Percentiles rank a stretch among this genome's conserved stretches.
Evolutionary conservation across 495 filamentous ascomycete species (phyloP).

Genomic region (Daldinia childiae): DNA sequence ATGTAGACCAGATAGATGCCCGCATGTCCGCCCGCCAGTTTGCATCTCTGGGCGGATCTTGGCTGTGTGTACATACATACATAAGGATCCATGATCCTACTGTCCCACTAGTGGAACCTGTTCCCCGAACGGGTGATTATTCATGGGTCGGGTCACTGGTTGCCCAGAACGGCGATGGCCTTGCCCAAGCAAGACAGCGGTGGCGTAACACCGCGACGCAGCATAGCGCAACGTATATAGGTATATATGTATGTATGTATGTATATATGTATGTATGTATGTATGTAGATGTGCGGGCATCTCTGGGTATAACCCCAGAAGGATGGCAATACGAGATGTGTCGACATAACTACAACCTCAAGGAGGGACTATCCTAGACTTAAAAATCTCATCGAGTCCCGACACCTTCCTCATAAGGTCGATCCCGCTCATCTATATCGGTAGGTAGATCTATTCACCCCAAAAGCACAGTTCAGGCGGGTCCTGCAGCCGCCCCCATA

Average conservation of each 20-base stretch:
- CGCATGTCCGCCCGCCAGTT: background rate
- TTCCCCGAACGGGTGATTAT: background rate
- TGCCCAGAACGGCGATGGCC: background rate
- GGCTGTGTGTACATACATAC: background rate
- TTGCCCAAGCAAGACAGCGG: background rate
- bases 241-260: too few species aligned
- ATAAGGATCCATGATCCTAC: constrained; percentile 6
- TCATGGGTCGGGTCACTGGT: background rate
- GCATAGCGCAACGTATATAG: background rate
- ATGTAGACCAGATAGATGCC: background rate
- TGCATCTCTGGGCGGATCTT: constrained; percentile 9
- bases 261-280: background rate
- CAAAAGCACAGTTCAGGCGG: constrained; percentile 17
- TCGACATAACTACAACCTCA: background rate
- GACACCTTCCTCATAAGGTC: constrained; percentile 24
- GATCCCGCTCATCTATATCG: constrained; percentile 8
- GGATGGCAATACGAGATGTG: background rate
- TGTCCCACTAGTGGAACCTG: background rate
- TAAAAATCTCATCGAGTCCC: background rate
- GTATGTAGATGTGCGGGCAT: background rate
- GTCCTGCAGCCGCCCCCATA: constrained; percentile 10
- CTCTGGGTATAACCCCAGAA: background rate
- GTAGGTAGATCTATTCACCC: constrained; percentile 10
- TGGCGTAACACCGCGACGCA: background rate
- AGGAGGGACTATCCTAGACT: background rate